Evolutionary conservation across 768 basidiomycete species (phyloP).

Genomic region (Kwoniella newhampshirensis): DNA sequence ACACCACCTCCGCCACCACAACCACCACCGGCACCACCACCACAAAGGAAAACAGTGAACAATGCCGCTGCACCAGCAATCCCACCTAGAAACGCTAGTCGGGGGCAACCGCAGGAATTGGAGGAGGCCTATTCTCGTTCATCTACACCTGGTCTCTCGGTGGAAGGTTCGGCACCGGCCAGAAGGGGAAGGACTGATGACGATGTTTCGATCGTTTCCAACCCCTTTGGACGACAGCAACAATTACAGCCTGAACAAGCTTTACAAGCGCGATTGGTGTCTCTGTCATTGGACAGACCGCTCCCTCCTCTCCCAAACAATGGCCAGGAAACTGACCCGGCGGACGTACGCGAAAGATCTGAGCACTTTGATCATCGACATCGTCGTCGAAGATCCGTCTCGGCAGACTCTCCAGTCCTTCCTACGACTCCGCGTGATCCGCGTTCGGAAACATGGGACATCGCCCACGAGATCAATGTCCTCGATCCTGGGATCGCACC

Average conservation of each 20-base stretch:
- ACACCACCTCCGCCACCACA: constrained; percentile 14
- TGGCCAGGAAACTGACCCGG: too few species aligned
- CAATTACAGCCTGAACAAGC: constrained; percentile 12
- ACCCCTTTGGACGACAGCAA: too few species aligned
- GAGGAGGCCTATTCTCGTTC: constrained; percentile 1
- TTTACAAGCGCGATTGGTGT: constrained; percentile 12
- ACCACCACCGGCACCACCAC: background rate
- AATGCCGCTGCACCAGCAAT: background rate
- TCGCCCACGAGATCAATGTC: background rate
- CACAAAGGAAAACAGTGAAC: background rate
- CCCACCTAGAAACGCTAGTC: too few species aligned
- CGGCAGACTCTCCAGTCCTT: constrained; percentile 1
- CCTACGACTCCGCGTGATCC: background rate
- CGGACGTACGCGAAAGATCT: too few species aligned
- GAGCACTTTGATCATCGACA: background rate
- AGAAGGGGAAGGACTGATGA: too few species aligned
- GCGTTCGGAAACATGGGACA: background rate
- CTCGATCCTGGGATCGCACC: background rate
- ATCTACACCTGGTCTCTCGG: constrained; percentile 4
- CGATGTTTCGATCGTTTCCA: too few species aligned
- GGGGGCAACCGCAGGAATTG: background rate
- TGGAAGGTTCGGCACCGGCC: background rate
- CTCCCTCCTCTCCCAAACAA: constrained; percentile 6
- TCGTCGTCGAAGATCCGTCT: background rate
- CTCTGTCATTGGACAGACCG: constrained; percentile 13